Evolutionary conservation across 208 protist species (phyloP), one percentile per base, ranked within the genome.

Genomic region (Acanthamoeba healyi): DNA sequence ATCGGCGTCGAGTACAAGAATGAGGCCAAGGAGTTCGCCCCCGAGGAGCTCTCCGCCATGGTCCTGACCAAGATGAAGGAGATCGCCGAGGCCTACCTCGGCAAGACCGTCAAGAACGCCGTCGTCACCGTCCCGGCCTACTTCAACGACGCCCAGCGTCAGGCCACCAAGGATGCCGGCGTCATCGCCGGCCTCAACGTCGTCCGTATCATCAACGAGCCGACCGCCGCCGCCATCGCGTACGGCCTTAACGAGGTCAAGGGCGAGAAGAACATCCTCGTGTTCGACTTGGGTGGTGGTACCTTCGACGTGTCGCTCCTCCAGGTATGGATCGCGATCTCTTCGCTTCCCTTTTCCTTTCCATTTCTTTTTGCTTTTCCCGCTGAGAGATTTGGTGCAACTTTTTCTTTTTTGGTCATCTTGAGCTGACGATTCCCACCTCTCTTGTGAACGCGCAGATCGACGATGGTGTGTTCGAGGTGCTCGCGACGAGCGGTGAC

Each of bases 231-330:
- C n/a, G 97, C 98, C 34, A 98, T 99, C 94, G 98, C 98, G 0
- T 99, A 99, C 95, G 98, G 98, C 19, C 95, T 99, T 32, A 97
- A 99, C 95, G 88, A 94, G 40, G 94, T 92, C 65, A 95, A 95
- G 86, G 94, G 36, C 10, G 81, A 87, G 32, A 96, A 58, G 44
- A 98, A 98, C 92, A 97, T 98, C 94, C 98, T 96, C 93, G 98
- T 98, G 32, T 99, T 97, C 96, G 98, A 98, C 96, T 88, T 99
- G 10, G 98, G 98, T 77, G 98, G 98, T 94, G 99, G 99, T 84
- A 99, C 99, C 32, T 99, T 99, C 96, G 99, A 99, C 97, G 97
- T 99, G 90, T 99, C 98, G 15, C 98, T 99, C 84, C 97, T 99
- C 0, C 96, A 99, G 94, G 98, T 99, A 93, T 36, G 22, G 51